Evolutionary conservation across 257 asterid species (phyloP), one percentile per base, ranked within the genome.

Genomic region (Cruciata laevipes): DNA sequence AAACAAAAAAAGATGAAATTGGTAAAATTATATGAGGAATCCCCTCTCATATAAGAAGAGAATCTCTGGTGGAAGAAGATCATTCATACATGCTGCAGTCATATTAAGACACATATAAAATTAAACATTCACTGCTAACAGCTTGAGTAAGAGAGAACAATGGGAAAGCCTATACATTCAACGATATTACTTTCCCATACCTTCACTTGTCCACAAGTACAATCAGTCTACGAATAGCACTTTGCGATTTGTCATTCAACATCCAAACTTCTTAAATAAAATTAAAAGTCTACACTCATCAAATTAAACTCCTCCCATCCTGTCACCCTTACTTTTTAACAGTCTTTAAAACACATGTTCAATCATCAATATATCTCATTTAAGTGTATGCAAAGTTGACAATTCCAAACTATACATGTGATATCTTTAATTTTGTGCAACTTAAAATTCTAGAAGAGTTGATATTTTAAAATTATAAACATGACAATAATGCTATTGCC

Each of bases 21-120:
- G 49, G 23, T 14, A 47, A 6, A 40, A 33, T 21, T 17, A 66
- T 7, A 73, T 67, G 67, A 42, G 49, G 38, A 31, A 62, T 60
- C 53, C 56, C 69, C 17, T 40, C 31, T 33, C 51, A 55, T 70
- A 69, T 5, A 60, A 67, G 62, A 60, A 67, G 62, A 21, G 65
- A 64, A n/a, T 63, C 56, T 40, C 55, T 40, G 25, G 56, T 35
- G 44, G 65, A 63, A 38, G 51, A 21, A 61, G 10, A 70, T 56
- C 25, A 62, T 66, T 37, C 49, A 32, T 6, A 38, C 52, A 24
- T 38, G 38, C n/a, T 58, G 42, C 56, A 37, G n/a, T 40, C 42
- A 47, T 9, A 40, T 31, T 18, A 27, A 27, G 9, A 31, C 21
- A 38, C 6, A 1, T 21, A 63, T 65, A 51, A 37, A n/a, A 3